Evolutionary conservation across 2,329 filamentous ascomycete species (phyloP), one percentile per base, ranked within the genome.

Genomic region (Calycina marina): DNA sequence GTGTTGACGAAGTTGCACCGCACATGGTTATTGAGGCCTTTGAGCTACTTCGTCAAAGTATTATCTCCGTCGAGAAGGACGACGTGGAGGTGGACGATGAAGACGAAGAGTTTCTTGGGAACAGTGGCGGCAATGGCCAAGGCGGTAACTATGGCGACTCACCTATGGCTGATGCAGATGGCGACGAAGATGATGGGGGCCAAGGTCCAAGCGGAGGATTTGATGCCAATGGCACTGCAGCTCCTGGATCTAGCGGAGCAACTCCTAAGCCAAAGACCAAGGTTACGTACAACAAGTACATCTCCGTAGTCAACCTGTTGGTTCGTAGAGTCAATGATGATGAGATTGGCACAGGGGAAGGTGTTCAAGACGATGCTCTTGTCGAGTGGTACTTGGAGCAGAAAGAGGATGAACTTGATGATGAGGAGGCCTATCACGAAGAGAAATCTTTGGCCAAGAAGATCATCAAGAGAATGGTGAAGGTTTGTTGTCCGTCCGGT

Each of bases 11-110:
- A 41, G 80, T 98, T 39, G 76, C 75, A 0, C 68, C 80, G 1
- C 70, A 72, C 0, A 93, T 96, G 57, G 90, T 98, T 11, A 69
- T 79, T 25, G 90, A 98, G 57, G 90, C 88, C 0, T 96, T 79
- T 56, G 84, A 90, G 46, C 69, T 98, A 6, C 70, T 98, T 9
- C 69, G 85, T 25, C 86, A 94, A 58, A 90, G 81, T 56, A 98
- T 98, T 54, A 94, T 98, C 48, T 90, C 81, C 2, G 90, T 98
- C 15, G 90, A 98, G 58, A 90, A 96, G 51, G 90, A 98, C 47
- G 90, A 98, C 48, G 76, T 98, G 11, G 88, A 96, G 51, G 77
- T 98, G 39, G 84, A 93, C 32, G 85, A 77, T 4, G 77, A 83
- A 3, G 78, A 81, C 13, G 71, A 73, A 13, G 62, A 60, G n/a